Base-by-base conservation (phyloP, 306 rosid species). In the Pyrus betulifolia region DNA sequence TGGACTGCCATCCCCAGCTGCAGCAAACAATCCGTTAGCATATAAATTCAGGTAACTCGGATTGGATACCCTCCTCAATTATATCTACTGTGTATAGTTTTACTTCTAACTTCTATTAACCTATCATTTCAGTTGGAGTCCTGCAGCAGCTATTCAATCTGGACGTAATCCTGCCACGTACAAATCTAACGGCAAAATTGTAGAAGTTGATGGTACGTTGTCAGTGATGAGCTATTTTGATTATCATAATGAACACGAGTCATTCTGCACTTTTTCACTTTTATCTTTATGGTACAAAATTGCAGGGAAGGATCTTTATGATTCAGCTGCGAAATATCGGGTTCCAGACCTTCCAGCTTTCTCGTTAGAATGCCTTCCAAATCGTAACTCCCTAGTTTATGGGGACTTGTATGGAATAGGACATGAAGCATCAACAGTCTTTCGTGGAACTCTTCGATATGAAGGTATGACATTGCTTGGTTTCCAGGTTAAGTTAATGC, bases 381-480 rank as follows among this genome's bases (percentile, higher is more conserved):
- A 95, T 78, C 92, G 99, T 1, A 82, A 92, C 81, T 95, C 99
- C 0, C 75, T 95, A 78, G 69, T 90, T 76, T 95, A 89, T 70
- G 97, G 96, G 65, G 92, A 95, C 27, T 78, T 90, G 83, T 95
- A 95, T 63, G 91, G 92, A 76, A 92, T 95, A 63, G 87, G 75
- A 72, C 75, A 90, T 62, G 97, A 95, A 87, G 97, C 99, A 78
- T 85, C 92, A 8, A 89, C 97, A 21, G 46, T 95, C 74, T 95
- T 92, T 76, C 97, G 97, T 33, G 99, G 97, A 88, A 95, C 99
- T 70, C 93, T 95, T 69, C 93, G 99, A 68, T 95, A 92, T 33
- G 93, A 95, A 95, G 99, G 99, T 81, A 89, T 77, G 89, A 10
- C 58, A 23, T 60, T 60, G 45, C 61, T n/a, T 70, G 35, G 31